Conservation (phyloP, 1,139 yeast genomes). For the Suhomyces panamericanus region DNA sequence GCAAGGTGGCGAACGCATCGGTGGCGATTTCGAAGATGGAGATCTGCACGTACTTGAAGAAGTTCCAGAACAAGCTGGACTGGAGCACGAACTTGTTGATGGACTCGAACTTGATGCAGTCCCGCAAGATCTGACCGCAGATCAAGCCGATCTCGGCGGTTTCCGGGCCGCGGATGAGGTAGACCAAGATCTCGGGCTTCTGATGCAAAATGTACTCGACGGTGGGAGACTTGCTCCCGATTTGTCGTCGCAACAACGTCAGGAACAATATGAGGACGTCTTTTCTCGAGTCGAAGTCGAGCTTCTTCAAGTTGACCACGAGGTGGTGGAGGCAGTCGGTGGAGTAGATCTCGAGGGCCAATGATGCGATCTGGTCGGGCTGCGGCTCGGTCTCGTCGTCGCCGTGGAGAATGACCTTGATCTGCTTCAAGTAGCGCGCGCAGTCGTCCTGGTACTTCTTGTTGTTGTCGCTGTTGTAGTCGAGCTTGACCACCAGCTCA, state of each 20-base stretch:
- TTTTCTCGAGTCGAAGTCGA: conserved; percentile 89
- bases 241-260: conserved; percentile 75
- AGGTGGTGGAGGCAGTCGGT: conserved; percentile 68
- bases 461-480: conserved; percentile 51
- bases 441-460: conserved; percentile 77
- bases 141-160: conserved; percentile 68
- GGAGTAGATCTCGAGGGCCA: conserved; percentile 76
- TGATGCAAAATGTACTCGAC: conserved; percentile 71
- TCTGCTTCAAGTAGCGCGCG: conserved; percentile 63
- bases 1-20: conserved; percentile 78
- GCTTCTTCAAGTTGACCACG: conserved; percentile 54
- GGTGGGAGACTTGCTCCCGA: conserved; percentile 78
- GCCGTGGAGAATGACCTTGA: conserved; percentile 70
- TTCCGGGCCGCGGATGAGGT: conserved; percentile 72
- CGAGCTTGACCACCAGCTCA: conserved; percentile 72
- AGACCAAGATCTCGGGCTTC: conserved; percentile 63
- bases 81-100: conserved; percentile 59
- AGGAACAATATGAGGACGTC: conserved; percentile 75
- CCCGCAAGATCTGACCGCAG: conserved; percentile 79
- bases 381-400: conserved; percentile 69
- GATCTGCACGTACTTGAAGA: conserved; percentile 72
- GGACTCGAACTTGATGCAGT: conserved; percentile 78
- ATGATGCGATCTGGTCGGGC: conserved; percentile 70
- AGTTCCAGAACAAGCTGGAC: conserved; percentile 70
- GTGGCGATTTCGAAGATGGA: conserved; percentile 88